A percentile compares a stretch with the other conserved stretches of the same genome.
These are phyloP conservation scores for Penicillium paxilli DNA, from an alignment of 495 filamentous ascomycete species.

Conservation along the genomic window DNA sequence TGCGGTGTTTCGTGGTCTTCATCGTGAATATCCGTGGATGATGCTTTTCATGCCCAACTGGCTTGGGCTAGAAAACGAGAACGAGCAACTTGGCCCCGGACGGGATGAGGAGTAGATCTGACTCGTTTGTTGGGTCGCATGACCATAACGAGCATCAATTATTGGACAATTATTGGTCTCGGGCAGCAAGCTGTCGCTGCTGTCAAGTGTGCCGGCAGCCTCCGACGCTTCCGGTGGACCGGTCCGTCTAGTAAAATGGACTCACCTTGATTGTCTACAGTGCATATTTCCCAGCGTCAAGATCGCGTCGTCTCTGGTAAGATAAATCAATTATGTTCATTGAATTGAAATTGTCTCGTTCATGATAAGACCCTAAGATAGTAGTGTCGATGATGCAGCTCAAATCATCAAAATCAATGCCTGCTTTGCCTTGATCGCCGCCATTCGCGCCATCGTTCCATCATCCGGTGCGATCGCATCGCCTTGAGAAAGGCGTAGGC, in stretches of 20 bases:
- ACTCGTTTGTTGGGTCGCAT: background rate
- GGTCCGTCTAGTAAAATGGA: too few species aligned
- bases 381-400: background rate
- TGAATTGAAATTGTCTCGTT: too few species aligned
- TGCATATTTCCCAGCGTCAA: too few species aligned
- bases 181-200: background rate
- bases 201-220: background rate
- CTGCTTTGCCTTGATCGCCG: constrained; percentile 9
- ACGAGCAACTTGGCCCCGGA: too few species aligned
- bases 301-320: background rate
- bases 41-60: background rate
- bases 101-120: too few species aligned
- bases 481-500: constrained; percentile 62
- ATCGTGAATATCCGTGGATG: background rate
- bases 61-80: background rate
- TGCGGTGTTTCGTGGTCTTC: background rate
- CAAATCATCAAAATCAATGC: background rate
- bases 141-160: background rate
- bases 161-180: background rate
- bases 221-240: background rate
- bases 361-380: too few species aligned
- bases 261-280: too few species aligned
- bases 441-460: constrained; percentile 30
- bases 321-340: too few species aligned
- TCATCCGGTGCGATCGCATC: constrained; percentile 30